These are phyloP conservation scores for Saturnispora serradocipensis DNA, from an alignment of 805 yeast species.

Conservation along the genomic window DNA sequence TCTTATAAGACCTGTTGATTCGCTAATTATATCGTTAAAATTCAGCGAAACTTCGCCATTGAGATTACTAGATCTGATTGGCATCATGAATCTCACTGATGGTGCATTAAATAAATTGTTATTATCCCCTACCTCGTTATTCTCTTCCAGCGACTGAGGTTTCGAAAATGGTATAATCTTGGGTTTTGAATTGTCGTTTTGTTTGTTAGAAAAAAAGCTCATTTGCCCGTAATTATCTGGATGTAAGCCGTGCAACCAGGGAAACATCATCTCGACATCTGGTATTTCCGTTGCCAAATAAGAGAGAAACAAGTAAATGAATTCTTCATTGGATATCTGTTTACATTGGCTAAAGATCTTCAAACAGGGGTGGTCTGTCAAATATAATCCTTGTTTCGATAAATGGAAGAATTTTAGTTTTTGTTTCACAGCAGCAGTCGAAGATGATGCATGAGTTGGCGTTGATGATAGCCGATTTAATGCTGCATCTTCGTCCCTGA, in stretches of 20 bases:
- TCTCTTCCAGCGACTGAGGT: conserved; percentile 8
- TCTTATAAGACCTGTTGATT: conserved; percentile 38
- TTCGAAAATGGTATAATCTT: conserved; percentile 12
- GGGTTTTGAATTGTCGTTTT: conserved; percentile 5
- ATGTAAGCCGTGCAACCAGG: conserved; percentile 83
- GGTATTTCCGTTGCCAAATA: conserved; percentile 38
- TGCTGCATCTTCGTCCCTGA: neutral
- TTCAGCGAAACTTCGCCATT: conserved; percentile 23
- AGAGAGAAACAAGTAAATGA: conserved; percentile 15
- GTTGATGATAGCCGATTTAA: neutral
- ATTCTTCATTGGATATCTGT: conserved; percentile 21
- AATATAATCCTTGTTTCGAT: conserved; percentile 16
- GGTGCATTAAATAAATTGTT: conserved; percentile 14
- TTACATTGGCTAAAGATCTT: conserved; percentile 13
- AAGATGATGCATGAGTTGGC: neutral
- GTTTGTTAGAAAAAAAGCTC: conserved; percentile 29
- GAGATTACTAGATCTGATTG: conserved; percentile 24
- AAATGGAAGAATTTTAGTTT: conserved; percentile 8
- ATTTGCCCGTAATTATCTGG: conserved; percentile 46
- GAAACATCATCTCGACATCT: conserved; percentile 61
- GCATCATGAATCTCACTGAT: conserved; percentile 20
- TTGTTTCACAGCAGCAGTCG: neutral
- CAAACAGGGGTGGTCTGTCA: conserved; percentile 15
- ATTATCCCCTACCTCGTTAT: neutral
- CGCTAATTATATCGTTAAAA: conserved; percentile 25